Evolutionary conservation across 1,284 basidiomycete genomes (phyloP), one percentile per base, ranked within the genome.

Genomic region (Puccinia horiana): DNA sequence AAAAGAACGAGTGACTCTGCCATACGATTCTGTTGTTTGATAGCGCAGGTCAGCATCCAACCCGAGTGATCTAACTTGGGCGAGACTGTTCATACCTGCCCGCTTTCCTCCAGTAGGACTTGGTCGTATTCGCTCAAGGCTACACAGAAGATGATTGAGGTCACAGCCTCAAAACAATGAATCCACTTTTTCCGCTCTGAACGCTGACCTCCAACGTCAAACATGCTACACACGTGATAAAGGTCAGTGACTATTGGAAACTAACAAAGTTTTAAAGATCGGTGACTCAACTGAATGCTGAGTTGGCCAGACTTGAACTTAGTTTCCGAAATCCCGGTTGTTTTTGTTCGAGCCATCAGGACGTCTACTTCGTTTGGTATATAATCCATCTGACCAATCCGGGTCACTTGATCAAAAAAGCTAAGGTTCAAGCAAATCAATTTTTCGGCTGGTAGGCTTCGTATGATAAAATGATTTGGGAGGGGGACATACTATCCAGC

Each of bases 291-390:
- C 87, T 89, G 89, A 76, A 89, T 89, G 82, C 87, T 88, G 80
- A 91, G 85, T 82, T 87, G 86, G 37, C 87, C 88, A 83, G 86
- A 87, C 83, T 85, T 85, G 86, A 88, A 88, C 79, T 86, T 86
- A 74, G 95, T 98, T 88, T 98, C 96, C 18, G 92, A 92, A 85
- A 98, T 97, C 69, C 95, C 95, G 0, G 94, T 93, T 74, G 93
- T 96, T 89, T 98, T 97, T 84, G 92, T 92, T 85, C 95, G 90
- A 42, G 95, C 94, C 49, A 94, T 90, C 54, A 99, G 88, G 2
- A 98, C 94, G 86, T 98, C 96, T 23, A 91, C 92, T 87, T 95
- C 94, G 56, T 92, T 93, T 0, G 96, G 96, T 0, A 94, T 88
- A 86, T 97, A 98, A 58, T 91, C 91, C 0, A 91, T 89, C 12